Evolutionary conservation across 306 rosid genomes (phyloP).

Genomic region (Coriaria nepalensis): DNA sequence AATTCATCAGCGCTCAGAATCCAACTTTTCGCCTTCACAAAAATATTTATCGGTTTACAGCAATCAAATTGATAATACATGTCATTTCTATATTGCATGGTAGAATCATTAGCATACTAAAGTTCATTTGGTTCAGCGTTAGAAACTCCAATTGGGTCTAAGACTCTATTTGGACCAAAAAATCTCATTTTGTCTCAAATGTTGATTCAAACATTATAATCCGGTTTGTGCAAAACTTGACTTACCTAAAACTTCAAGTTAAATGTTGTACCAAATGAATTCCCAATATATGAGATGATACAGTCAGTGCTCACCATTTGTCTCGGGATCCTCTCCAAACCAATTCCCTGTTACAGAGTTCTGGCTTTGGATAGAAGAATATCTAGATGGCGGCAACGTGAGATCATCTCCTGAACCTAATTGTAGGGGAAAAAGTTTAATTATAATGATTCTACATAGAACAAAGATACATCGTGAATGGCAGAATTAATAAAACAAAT

Average conservation of each 20-base stretch:
- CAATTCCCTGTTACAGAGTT: constrained; percentile 34
- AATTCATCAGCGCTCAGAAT: too few species aligned
- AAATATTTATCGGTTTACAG: too few species aligned
- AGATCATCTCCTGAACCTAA: constrained; percentile 42
- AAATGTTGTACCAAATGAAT: neutral
- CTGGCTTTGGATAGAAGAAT: constrained; percentile 35
- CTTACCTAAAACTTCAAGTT: too few species aligned
- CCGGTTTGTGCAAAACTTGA: too few species aligned
- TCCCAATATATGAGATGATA: neutral
- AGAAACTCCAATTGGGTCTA: too few species aligned
- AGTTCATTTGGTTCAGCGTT: too few species aligned
- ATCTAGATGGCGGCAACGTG: constrained; percentile 32
- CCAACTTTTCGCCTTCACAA: too few species aligned
- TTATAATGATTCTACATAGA: too few species aligned
- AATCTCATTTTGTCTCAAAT: too few species aligned
- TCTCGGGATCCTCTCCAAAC: constrained; percentile 36
- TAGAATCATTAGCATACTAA: neutral
- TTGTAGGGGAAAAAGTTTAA: constrained; percentile 3
- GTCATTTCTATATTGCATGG: neutral
- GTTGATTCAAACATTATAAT: too few species aligned
- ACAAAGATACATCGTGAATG: neutral
- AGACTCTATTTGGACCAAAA: too few species aligned
- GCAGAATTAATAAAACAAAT: neutral
- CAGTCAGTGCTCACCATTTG: constrained; percentile 30
- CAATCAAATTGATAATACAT: too few species aligned